Evolutionary conservation across 2,329 filamentous ascomycete species (phyloP), one percentile per base, ranked within the genome.

Genomic region (Fonsecaea nubica): DNA sequence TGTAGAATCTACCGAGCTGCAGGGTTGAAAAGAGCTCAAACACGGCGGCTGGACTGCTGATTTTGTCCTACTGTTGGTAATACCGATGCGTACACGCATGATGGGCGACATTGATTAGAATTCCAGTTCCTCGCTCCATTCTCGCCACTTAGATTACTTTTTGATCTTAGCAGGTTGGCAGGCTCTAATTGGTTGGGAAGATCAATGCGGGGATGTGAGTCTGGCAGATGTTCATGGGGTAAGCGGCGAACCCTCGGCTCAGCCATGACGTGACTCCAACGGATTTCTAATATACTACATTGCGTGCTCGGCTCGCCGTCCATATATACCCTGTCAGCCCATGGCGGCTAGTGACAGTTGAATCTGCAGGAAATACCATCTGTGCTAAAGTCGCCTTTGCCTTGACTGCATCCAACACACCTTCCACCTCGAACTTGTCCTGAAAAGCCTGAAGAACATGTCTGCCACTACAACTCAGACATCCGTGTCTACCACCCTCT

Each of bases 401-500:
- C 21, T 21, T 13, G 18, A 10, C 25, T 13, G 3, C 45, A 18
- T 18, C 18, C 45, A 9, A 50, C 13, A 13, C 45, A 30, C 21
- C 12, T 25, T 7, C 45, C 25, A 4, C 45, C 10, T 50, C 21
- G 9, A 50, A 30, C 45, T 3, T 30, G 30, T 32, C 30, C 45
- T 25, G 10, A 8, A 50, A 50, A 18, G 48, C 36, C 58, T 42
- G 18, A 10, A 15, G 15, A 69, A 32, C 53, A 75, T 75, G 74
- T 69, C 73, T 58, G 69, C 72, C 8, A 75, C 67, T 57, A 75
- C 69, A 53, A 77, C 66, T 50, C 70, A 64, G 9, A 71, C 72
- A 10, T 66, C 75, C 48, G 66, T 74, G 10, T 69, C 76, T 13
- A 66, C 67, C 3, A 69, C 72, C 45, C 75, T 79, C 52, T 71